Evolutionary conservation across 2,329 filamentous ascomycete species (phyloP).

Genomic region (Cordyceps tenuipes): DNA sequence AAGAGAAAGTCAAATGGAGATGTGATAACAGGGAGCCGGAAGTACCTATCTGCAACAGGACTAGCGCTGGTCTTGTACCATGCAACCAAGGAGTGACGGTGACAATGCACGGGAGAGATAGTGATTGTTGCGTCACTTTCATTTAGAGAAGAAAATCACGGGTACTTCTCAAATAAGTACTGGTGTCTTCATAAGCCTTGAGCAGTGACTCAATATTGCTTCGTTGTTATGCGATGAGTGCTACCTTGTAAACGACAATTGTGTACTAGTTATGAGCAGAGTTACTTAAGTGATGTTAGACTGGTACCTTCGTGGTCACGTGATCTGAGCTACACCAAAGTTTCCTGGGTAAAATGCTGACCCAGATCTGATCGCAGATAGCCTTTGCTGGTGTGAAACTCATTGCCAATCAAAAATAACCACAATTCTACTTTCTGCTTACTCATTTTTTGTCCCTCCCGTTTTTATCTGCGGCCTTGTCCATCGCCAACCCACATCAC

Average conservation of each 20-base stretch:
- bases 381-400: background rate
- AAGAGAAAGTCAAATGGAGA: constrained; percentile 6
- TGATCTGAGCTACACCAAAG: too few species aligned
- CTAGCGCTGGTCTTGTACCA: constrained; percentile 1
- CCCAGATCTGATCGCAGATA: too few species aligned
- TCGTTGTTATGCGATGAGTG: background rate
- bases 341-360: too few species aligned
- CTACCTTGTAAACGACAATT: background rate
- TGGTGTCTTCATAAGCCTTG: background rate
- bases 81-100: background rate
- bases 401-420: background rate
- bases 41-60: constrained; percentile 7
- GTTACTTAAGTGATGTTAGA: background rate
- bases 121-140: background rate
- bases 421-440: too few species aligned
- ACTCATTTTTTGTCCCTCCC: too few species aligned
- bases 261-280: too few species aligned
- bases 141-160: background rate
- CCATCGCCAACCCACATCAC: background rate
- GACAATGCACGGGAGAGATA: background rate
- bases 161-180: too few species aligned
- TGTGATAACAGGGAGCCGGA: constrained; percentile 2
- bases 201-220: background rate
- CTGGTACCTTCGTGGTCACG: background rate
- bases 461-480: background rate